Conservation (phyloP, 345 rosid genomes). For the Eutrema japonicum region DNA sequence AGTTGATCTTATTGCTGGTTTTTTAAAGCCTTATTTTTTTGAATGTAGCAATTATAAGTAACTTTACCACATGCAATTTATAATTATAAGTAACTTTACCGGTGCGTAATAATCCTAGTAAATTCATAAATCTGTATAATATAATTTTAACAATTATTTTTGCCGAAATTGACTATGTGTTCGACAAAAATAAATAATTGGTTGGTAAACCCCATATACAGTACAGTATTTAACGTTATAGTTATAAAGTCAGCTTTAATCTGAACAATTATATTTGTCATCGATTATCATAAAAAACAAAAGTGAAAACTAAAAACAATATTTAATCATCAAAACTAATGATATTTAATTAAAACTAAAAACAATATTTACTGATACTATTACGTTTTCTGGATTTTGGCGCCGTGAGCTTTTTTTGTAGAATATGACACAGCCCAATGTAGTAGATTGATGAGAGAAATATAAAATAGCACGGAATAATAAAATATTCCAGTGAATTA, state of each 20-base stretch:
- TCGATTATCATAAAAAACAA: not conserved
- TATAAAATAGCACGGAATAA: conserved; percentile 6
- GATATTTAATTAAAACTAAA: too few relatives aligned
- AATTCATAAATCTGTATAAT: not conserved
- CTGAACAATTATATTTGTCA: not conserved
- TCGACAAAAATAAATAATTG: not conserved
- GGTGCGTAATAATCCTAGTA: too few relatives aligned
- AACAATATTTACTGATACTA: not conserved
- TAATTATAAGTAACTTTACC: too few relatives aligned
- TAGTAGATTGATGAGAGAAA: conserved; percentile 17
- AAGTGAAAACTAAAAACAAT: too few relatives aligned
- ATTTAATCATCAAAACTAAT: too few relatives aligned
- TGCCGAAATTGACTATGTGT: not conserved
- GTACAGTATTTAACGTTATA: not conserved
- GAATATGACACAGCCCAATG: not conserved
- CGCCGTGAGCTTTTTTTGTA: too few relatives aligned
- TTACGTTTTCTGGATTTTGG: not conserved
- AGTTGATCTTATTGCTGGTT: too few relatives aligned
- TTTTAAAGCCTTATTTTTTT: too few relatives aligned
- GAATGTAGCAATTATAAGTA: too few relatives aligned
- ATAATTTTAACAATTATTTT: not conserved
- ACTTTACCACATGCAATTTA: too few relatives aligned
- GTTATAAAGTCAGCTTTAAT: not conserved
- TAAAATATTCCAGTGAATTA: not conserved
- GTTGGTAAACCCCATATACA: not conserved